phyloP scores from a whole-genome alignment of 1,284 basidiomycete species.

The Cryptococcus sp. region DNA sequence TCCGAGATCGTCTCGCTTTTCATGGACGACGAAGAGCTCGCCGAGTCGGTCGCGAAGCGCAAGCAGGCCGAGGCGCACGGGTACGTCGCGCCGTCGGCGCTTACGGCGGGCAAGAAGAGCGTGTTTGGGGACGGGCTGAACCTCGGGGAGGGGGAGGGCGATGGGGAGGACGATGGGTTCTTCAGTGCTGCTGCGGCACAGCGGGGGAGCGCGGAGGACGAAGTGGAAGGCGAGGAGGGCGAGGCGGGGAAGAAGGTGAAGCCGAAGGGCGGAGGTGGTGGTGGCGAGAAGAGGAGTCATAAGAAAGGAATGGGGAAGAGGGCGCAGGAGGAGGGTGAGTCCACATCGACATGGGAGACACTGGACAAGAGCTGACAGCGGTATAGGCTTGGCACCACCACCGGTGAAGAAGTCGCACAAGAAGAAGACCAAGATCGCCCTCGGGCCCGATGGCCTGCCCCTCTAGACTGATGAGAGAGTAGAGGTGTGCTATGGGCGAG shows the following conservation, averaged over 20 bases:
- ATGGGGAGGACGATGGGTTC: slow-evolving; percentile 47
- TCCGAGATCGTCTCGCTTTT: slow-evolving; percentile 96
- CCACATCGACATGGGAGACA: too few relatives aligned
- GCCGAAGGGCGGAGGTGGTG: background rate
- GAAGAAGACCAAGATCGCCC: slow-evolving; percentile 46
- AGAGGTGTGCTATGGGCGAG: too few relatives aligned
- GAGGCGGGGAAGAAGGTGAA: slow-evolving; percentile 5
- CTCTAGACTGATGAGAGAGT: slow-evolving; percentile 17
- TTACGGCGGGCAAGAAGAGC: slow-evolving; percentile 10
- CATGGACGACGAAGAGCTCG: slow-evolving; percentile 76
- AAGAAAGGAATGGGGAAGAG: background rate
- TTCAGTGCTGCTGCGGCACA: slow-evolving; percentile 26
- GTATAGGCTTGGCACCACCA: background rate
- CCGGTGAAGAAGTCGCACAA: slow-evolving; percentile 25
- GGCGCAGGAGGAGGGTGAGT: slow-evolving; percentile 21
- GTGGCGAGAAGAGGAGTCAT: slow-evolving; percentile 16
- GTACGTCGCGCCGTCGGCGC: slow-evolving; percentile 27
- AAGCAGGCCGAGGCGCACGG: slow-evolving; percentile 50
- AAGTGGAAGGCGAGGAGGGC: slow-evolving; percentile 24
- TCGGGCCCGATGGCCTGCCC: slow-evolving; percentile 45
- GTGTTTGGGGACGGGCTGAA: slow-evolving; percentile 40
- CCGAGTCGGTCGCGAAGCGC: slow-evolving; percentile 48
- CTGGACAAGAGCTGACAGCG: too few relatives aligned
- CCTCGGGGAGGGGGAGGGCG: slow-evolving; percentile 31
- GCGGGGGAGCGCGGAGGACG: slow-evolving; percentile 32